Conservation (phyloP, 768 basidiomycete genomes). For the Trametes cingulata region DNA sequence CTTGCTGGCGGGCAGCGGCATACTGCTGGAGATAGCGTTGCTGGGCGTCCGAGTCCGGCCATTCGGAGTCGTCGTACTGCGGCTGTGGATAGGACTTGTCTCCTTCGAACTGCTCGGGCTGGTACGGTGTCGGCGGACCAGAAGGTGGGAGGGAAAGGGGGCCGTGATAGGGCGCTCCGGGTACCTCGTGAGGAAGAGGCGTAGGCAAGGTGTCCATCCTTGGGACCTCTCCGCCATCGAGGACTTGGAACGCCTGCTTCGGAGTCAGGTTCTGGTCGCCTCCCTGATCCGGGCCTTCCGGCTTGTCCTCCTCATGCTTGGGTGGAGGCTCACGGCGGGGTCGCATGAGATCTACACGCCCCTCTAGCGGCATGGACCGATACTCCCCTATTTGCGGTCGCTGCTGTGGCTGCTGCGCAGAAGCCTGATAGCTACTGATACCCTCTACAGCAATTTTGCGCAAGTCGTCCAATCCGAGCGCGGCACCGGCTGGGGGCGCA, state of each 20-base stretch:
- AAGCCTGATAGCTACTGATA: slow-evolving; percentile 30
- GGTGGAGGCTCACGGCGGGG: slow-evolving; percentile 35
- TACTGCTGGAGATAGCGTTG: slow-evolving; percentile 1
- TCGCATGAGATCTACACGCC: slow-evolving; percentile 85
- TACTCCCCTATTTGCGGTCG: slow-evolving; percentile 67
- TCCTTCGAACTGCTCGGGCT: background rate
- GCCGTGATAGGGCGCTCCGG: slow-evolving; percentile 57
- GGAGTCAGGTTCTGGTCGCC: slow-evolving; percentile 22
- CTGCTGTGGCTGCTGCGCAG: slow-evolving; percentile 7
- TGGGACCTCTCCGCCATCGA: slow-evolving; percentile 9
- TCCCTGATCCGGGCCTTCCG: background rate
- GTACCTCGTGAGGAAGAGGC: slow-evolving; percentile 61
- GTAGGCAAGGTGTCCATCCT: slow-evolving; percentile 59
- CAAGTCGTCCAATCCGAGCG: slow-evolving; percentile 65
- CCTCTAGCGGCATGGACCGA: slow-evolving; percentile 79
- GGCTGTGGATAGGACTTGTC: background rate
- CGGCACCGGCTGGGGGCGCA: slow-evolving; percentile 31
- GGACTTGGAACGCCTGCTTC: slow-evolving; percentile 17
- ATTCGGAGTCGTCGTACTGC: slow-evolving; percentile 7
- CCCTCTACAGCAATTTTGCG: slow-evolving; percentile 63
- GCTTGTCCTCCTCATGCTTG: background rate
- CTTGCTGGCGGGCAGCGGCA: background rate
- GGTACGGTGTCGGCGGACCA: slow-evolving; percentile 26
- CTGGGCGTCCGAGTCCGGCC: slow-evolving; percentile 7
- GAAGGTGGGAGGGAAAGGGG: slow-evolving; percentile 22